phyloP scores from a whole-genome alignment of 1,284 basidiomycete species.

The Cryptococcus maquisensis region DNA sequence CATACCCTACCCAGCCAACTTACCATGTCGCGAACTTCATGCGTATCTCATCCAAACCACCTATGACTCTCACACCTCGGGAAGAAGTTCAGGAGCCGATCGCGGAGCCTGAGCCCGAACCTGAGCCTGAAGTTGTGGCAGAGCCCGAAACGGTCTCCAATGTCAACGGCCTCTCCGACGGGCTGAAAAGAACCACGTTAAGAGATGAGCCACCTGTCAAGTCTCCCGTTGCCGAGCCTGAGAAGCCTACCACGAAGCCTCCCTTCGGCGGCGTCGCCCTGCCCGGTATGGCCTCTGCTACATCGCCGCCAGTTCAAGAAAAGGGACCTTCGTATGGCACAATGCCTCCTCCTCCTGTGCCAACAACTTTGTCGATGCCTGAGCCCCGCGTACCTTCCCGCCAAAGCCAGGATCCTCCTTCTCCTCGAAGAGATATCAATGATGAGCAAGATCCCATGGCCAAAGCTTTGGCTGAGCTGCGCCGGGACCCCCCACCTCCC shows the following conservation, averaged over 20 bases:
- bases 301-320: constrained; percentile 8
- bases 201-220: constrained; percentile 15
- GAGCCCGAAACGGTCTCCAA: not conserved
- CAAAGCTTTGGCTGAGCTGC: constrained; percentile 60
- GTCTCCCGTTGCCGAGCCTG: constrained; percentile 3
- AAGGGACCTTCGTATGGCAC: constrained; percentile 1
- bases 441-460: constrained; percentile 68
- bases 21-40: constrained; percentile 44
- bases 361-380: constrained; percentile 32
- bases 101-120: constrained; percentile 1
- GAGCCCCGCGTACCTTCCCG: constrained; percentile 36
- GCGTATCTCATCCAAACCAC: constrained; percentile 35
- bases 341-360: constrained; percentile 28
- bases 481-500: constrained; percentile 45
- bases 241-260: constrained; percentile 12
- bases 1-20: constrained; percentile 39
- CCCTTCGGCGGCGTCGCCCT: constrained; percentile 44
- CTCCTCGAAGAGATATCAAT: constrained; percentile 39
- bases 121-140: constrained; percentile 4
- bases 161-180: constrained; percentile 16
- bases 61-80: constrained; percentile 11
- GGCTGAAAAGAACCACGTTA: constrained; percentile 14
- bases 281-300: constrained; percentile 37
- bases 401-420: constrained; percentile 26
- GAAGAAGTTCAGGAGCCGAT: constrained; percentile 8